Percentiles rank a stretch among this genome's conserved stretches.
These are phyloP conservation scores for Sarcodon aspratus DNA, from an alignment of 768 basidiomycete genomes.

Conservation along the genomic window DNA sequence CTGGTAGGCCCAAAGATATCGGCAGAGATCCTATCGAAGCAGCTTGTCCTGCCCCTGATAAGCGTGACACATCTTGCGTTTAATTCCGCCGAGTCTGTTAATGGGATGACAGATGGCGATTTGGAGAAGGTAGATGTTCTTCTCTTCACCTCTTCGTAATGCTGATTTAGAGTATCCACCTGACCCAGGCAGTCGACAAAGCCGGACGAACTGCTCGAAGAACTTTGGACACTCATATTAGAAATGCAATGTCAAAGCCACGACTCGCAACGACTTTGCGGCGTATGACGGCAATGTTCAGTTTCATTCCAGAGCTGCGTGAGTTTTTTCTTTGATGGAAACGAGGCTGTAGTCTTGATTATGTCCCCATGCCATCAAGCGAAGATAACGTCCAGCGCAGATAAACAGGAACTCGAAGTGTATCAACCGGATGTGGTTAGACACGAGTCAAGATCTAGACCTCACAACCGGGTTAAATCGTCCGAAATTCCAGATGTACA, in stretches of 20 bases:
- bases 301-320: constrained; percentile 58
- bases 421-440: no score
- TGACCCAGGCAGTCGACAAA: constrained; percentile 51
- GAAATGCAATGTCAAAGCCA: constrained; percentile 59
- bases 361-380: constrained; percentile 25
- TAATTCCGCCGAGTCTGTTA: constrained; percentile 43
- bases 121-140: constrained; percentile 48
- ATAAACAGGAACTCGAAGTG: constrained; percentile 30
- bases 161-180: constrained; percentile 3
- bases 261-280: constrained; percentile 54
- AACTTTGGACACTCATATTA: constrained; percentile 59
- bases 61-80: constrained; percentile 61
- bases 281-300: constrained; percentile 63
- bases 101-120: constrained; percentile 42
- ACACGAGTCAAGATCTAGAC: background rate
- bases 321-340: constrained; percentile 18
- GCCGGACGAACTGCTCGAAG: constrained; percentile 59
- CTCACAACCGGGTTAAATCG: background rate
- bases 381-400: constrained; percentile 32
- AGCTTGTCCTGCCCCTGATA: constrained; percentile 69
- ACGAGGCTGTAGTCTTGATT: constrained; percentile 3
- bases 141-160: constrained; percentile 3
- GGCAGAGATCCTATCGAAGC: constrained; percentile 66
- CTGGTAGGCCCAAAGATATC: constrained; percentile 51
- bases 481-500: background rate